These are phyloP conservation scores for Austroboletus eburneus DNA, from an alignment of 768 basidiomycete species.

Conservation along the genomic window DNA sequence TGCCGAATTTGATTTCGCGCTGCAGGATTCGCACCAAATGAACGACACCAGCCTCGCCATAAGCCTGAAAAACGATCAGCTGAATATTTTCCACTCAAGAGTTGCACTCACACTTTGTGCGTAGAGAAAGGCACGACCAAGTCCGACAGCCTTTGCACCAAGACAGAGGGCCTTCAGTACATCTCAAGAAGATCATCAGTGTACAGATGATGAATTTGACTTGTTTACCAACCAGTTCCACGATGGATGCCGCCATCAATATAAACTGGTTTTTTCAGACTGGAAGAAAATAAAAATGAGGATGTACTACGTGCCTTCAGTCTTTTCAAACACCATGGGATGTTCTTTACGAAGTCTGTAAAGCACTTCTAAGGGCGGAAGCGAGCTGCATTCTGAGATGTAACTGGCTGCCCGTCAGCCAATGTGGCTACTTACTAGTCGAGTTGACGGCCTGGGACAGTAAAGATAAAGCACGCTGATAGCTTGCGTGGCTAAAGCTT, in stretches of 20 bases:
- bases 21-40: conserved; percentile 65
- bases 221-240: conserved; percentile 58
- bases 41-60: conserved; percentile 66
- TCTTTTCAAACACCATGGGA: conserved; percentile 68
- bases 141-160: conserved; percentile 81
- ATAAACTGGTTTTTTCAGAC: conserved; percentile 51
- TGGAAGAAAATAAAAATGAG: not conserved
- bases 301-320: conserved; percentile 50
- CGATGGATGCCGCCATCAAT: conserved; percentile 76
- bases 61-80: conserved; percentile 46
- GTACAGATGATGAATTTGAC: not conserved
- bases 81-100: not conserved
- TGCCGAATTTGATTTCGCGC: conserved; percentile 71
- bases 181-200: conserved; percentile 38
- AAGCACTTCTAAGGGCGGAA: conserved; percentile 77
- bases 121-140: conserved; percentile 84
- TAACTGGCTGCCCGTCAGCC: not conserved
- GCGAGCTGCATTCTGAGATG: conserved; percentile 43
- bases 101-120: conserved; percentile 64
- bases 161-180: conserved; percentile 88
- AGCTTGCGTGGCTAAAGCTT: conserved; percentile 7
- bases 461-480: conserved; percentile 1
- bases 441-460: conserved; percentile 58
- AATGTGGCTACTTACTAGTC: conserved; percentile 54
- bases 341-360: conserved; percentile 66